phyloP scores from a whole-genome alignment of 208 protist genomes.

The Leishmania tarentolae region DNA sequence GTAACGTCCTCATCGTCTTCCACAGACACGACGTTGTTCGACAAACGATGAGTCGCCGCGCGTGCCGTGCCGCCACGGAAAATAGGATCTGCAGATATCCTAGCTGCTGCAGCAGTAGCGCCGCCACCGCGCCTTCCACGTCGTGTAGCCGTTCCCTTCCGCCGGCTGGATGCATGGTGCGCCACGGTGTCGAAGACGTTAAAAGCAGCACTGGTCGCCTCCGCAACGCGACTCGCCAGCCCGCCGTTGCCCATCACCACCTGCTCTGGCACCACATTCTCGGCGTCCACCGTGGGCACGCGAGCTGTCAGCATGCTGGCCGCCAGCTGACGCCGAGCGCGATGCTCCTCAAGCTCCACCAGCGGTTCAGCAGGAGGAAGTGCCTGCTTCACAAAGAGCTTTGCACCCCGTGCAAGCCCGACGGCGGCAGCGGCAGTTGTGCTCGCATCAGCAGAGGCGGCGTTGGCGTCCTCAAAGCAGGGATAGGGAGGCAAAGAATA shows the following conservation, averaged over 20 bases:
- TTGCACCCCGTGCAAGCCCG: neutral
- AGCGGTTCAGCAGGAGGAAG: slow-evolving; percentile 33
- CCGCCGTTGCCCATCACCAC: slow-evolving; percentile 23
- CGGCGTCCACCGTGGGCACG: slow-evolving; percentile 51
- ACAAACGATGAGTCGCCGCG: neutral
- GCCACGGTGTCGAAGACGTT: slow-evolving; percentile 67
- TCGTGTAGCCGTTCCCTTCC: slow-evolving; percentile 27
- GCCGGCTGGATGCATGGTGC: slow-evolving; percentile 38
- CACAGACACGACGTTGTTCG: neutral
- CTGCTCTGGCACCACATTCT: slow-evolving; percentile 44
- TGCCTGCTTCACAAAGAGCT: slow-evolving; percentile 37
- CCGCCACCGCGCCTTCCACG: slow-evolving; percentile 11
- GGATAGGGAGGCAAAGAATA: slow-evolving; percentile 41
- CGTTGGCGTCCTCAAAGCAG: slow-evolving; percentile 37
- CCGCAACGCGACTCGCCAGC: slow-evolving; percentile 6
- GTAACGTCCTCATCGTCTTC: neutral
- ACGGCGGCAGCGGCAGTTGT: neutral
- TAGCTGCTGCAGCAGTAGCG: neutral
- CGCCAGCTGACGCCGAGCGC: slow-evolving; percentile 20
- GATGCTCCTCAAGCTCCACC: slow-evolving; percentile 42
- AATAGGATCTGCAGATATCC: neutral
- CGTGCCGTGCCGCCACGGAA: neutral
- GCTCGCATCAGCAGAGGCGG: neutral
- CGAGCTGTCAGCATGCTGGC: slow-evolving; percentile 36
- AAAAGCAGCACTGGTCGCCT: slow-evolving; percentile 24